Conservation (phyloP, 106 monocot species). For the Dioscorea alata region DNA sequence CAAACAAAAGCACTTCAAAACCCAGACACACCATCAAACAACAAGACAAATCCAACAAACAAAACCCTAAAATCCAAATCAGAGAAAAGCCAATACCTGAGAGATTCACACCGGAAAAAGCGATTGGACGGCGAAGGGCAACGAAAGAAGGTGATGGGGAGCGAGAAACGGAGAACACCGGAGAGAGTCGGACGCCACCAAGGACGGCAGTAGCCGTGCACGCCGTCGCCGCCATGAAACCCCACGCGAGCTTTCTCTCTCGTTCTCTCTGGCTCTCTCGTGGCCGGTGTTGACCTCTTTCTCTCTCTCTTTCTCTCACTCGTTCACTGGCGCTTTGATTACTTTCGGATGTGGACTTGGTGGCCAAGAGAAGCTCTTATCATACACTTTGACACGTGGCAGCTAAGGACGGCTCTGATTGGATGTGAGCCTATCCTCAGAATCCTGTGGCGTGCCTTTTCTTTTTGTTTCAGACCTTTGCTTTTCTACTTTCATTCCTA, state of each 20-base stretch:
- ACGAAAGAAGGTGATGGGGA: slow-evolving; percentile 4
- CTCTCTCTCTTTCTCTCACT: too few relatives aligned
- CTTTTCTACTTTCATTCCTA: background rate
- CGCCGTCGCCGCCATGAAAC: slow-evolving; percentile 16
- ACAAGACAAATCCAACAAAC: background rate
- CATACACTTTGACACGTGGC: slow-evolving; percentile 21
- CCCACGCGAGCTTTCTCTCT: background rate
- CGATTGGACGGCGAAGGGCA: background rate
- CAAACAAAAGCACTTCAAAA: background rate
- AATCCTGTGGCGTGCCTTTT: slow-evolving; percentile 3
- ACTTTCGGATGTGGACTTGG: background rate
- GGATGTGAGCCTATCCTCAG: slow-evolving; percentile 22
- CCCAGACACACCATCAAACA: background rate
- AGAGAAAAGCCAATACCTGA: slow-evolving; percentile 7
- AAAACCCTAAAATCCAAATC: background rate
- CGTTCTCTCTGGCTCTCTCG: background rate
- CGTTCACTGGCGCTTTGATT: background rate
- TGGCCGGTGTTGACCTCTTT: background rate
- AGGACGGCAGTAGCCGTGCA: slow-evolving; percentile 26
- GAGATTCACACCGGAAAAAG: background rate
- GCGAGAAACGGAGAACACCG: background rate
- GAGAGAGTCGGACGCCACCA: slow-evolving; percentile 20
- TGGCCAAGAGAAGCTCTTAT: background rate
- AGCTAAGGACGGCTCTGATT: slow-evolving; percentile 18
- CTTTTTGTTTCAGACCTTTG: background rate